phyloP scores from a whole-genome alignment of 2,329 filamentous ascomycete genomes.

The Leptographium galeiforme region DNA sequence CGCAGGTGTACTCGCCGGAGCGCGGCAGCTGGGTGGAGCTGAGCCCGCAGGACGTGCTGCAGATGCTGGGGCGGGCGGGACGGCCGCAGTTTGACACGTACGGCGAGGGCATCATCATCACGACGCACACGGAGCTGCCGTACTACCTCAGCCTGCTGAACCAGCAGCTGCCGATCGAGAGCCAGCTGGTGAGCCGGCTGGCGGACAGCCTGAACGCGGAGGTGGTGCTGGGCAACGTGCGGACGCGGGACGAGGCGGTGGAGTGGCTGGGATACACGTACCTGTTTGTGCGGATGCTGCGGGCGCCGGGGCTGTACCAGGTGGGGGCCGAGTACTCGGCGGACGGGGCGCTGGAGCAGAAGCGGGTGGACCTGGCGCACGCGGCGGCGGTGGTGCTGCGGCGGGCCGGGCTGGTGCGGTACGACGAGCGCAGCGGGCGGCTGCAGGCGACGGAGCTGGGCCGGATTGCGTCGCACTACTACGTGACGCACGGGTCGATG shows the following conservation, averaged over 20 bases:
- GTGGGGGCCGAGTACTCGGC: slow-evolving; percentile 93
- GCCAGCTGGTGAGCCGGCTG: slow-evolving; percentile 82
- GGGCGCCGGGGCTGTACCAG: slow-evolving; percentile 87
- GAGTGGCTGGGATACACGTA: slow-evolving; percentile 99
- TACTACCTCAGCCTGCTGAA: slow-evolving; percentile 96
- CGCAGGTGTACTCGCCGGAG: slow-evolving; percentile 93
- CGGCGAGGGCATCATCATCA: slow-evolving; percentile 97
- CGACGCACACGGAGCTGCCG: slow-evolving; percentile 84
- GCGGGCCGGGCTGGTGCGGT: slow-evolving; percentile 80
- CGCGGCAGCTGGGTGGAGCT: slow-evolving; percentile 98
- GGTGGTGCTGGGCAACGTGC: slow-evolving; percentile 84
- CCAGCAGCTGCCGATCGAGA: slow-evolving; percentile 94
- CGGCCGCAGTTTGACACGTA: slow-evolving; percentile 95
- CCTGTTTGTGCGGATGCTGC: slow-evolving; percentile 92
- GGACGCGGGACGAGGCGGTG: slow-evolving; percentile 87
- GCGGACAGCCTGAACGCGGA: slow-evolving; percentile 96
- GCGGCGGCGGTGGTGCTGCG: slow-evolving; percentile 81
- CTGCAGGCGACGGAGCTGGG: slow-evolving; percentile 88
- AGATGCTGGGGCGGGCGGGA: slow-evolving; percentile 96
- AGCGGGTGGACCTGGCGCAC: slow-evolving; percentile 92
- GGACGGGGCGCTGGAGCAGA: slow-evolving; percentile 83
- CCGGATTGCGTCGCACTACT: slow-evolving; percentile 93
- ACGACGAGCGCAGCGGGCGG: slow-evolving; percentile 84
- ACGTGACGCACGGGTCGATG: slow-evolving; percentile 95
- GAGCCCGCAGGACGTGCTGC: slow-evolving; percentile 91